Percentiles rank a stretch among this genome's conserved stretches.
Conservation (phyloP, 2,329 filamentous ascomycete species). For the Teratosphaeria pseudoeucalypti region DNA sequence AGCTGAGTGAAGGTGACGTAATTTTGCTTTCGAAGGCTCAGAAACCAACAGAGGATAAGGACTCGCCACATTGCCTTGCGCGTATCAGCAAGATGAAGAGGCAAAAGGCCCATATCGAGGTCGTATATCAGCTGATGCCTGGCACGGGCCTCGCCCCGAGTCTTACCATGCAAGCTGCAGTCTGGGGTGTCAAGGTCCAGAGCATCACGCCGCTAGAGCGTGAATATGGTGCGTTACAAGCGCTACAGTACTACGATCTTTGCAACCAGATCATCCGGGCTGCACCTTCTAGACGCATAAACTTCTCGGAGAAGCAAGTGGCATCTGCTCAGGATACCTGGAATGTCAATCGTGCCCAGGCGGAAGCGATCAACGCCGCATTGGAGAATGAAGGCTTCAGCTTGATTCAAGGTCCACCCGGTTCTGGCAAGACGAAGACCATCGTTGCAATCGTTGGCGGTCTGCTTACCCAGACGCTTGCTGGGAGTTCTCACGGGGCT, state of each 20-base stretch:
- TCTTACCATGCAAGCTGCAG: constrained; percentile 57
- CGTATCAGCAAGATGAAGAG: constrained; percentile 69
- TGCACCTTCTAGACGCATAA: constrained; percentile 78
- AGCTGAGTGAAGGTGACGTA: constrained; percentile 75
- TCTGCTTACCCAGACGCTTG: constrained; percentile 55
- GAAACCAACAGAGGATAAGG: constrained; percentile 55
- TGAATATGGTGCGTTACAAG: constrained; percentile 85
- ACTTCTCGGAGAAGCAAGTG: constrained; percentile 66
- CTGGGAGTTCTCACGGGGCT: constrained; percentile 28
- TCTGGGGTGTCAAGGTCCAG: constrained; percentile 73
- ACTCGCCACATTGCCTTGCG: constrained; percentile 72
- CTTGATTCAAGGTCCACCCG: constrained; percentile 86
- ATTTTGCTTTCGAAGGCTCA: constrained; percentile 68
- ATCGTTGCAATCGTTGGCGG: constrained; percentile 94
- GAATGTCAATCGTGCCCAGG: constrained; percentile 76
- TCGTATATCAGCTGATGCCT: constrained; percentile 74
- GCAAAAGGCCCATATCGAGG: constrained; percentile 71
- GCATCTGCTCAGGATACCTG: constrained; percentile 64
- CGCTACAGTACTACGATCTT: constrained; percentile 88
- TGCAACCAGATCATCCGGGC: constrained; percentile 85
- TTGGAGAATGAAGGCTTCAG: constrained; percentile 96
- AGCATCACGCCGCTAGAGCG: constrained; percentile 92
- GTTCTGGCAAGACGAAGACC: constrained; percentile 93
- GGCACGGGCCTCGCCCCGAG: constrained; percentile 15
- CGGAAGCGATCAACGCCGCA: constrained; percentile 81